Percentiles rank a stretch among this genome's conserved stretches.
phyloP scores from a whole-genome alignment of 73 alveolate species.

The Symbiodinium natans region DNA sequence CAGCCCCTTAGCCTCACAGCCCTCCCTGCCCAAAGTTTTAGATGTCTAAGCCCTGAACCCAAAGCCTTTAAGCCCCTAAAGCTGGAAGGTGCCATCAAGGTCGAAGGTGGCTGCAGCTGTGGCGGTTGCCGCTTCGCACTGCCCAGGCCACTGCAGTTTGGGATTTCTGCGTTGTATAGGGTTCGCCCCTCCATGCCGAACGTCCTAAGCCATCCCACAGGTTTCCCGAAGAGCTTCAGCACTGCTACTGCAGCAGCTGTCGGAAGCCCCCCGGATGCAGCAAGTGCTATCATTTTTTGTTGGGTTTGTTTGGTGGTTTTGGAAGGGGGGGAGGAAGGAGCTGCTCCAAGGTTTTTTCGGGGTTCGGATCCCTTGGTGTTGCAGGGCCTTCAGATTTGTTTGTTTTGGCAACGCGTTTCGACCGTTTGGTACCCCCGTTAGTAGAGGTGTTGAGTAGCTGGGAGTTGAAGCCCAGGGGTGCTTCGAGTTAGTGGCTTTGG shows the following conservation, averaged over 20 bases:
- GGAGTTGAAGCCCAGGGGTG: no score
- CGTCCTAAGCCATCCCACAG: not conserved
- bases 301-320: no score
- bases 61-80: not conserved
- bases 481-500: no score
- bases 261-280: slow-evolving; percentile 8
- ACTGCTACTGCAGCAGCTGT: slow-evolving; percentile 91
- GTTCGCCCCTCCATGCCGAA: no score
- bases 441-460: no score
- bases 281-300: no score
- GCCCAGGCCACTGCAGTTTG: not conserved
- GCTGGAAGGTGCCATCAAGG: not conserved
- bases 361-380: no score
- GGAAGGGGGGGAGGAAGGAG: no score
- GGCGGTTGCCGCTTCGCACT: slow-evolving; percentile 27
- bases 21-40: not conserved
- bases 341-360: no score
- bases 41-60: not conserved
- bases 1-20: not conserved
- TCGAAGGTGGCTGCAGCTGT: slow-evolving; percentile 77
- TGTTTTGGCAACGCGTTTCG: no score
- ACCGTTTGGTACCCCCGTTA: no score
- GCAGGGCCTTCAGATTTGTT: no score
- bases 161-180: not conserved
- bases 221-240: slow-evolving; percentile 83